These are phyloP conservation scores for Alternaria sp. DNA, from an alignment of 2,329 filamentous ascomycete species.

Conservation along the genomic window DNA sequence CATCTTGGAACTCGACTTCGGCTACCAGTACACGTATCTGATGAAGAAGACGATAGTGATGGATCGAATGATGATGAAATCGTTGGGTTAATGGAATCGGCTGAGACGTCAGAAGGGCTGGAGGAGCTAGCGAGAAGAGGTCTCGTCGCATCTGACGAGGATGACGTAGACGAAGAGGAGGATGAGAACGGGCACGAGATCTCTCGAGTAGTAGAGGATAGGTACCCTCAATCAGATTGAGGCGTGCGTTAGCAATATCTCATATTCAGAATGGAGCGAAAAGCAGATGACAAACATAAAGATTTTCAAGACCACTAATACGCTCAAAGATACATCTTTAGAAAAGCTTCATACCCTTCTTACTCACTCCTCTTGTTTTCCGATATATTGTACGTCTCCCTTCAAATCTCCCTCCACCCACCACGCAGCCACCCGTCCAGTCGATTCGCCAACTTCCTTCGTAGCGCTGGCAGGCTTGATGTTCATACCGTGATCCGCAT, in stretches of 20 bases:
- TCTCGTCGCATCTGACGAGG: fast-evolving
- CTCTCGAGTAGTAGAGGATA: neutral
- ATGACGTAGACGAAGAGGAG: too few relatives aligned
- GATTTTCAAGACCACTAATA: too few relatives aligned
- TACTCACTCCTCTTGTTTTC: neutral
- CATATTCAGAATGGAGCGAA: fast-evolving
- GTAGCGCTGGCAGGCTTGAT: constrained; percentile 37
- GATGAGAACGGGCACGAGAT: neutral
- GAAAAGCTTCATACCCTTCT: too few relatives aligned
- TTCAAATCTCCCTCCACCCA: constrained; percentile 38
- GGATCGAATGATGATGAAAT: neutral
- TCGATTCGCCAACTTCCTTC: constrained; percentile 39
- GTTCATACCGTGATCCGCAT: constrained; percentile 55
- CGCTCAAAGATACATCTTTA: fast-evolving
- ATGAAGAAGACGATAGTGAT: constrained; percentile 53
- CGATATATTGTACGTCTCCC: constrained; percentile 15
- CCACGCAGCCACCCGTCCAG: constrained; percentile 45
- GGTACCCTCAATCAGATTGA: too few relatives aligned
- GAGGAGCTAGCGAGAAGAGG: neutral
- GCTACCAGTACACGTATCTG: constrained; percentile 75
- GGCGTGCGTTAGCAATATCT: fast-evolving
- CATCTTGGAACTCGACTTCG: constrained; percentile 76
- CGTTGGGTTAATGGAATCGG: neutral
- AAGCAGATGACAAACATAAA: too few relatives aligned
- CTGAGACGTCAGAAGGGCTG: neutral